These are phyloP conservation scores for Fusarium protoensiforme DNA, from an alignment of 2,329 filamentous ascomycete species.

Conservation along the genomic window DNA sequence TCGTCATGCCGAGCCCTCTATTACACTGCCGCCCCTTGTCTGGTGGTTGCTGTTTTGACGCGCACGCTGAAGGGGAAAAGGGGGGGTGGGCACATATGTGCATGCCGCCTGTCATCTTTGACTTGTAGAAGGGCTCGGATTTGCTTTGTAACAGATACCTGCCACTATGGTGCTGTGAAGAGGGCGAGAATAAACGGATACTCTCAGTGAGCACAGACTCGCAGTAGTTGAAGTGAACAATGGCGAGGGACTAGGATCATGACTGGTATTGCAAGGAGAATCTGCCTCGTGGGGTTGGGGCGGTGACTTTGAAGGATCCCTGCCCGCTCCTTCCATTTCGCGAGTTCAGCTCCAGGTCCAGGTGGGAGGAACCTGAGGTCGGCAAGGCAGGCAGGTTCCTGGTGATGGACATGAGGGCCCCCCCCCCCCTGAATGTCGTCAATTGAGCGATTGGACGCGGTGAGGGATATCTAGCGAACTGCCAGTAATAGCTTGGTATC, in stretches of 20 bases:
- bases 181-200: neutral
- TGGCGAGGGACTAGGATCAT: neutral
- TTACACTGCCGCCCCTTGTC: constrained; percentile 23
- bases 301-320: neutral
- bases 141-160: neutral
- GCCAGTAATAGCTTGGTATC: neutral
- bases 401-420: neutral
- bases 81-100: constrained; percentile 14
- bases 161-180: neutral
- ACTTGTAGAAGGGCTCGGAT: neutral
- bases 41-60: constrained; percentile 3
- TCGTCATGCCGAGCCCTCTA: constrained; percentile 38
- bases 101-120: neutral
- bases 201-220: neutral
- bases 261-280: neutral
- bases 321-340: neutral
- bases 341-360: neutral
- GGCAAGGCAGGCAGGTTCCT: neutral
- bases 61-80: constrained; percentile 12
- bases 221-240: neutral
- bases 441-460: neutral
- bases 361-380: neutral
- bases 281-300: constrained; percentile 9
- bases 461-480: neutral
- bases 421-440: neutral